phyloP scores from a whole-genome alignment of 495 filamentous ascomycete species.

The Cercophora newfieldiana region DNA sequence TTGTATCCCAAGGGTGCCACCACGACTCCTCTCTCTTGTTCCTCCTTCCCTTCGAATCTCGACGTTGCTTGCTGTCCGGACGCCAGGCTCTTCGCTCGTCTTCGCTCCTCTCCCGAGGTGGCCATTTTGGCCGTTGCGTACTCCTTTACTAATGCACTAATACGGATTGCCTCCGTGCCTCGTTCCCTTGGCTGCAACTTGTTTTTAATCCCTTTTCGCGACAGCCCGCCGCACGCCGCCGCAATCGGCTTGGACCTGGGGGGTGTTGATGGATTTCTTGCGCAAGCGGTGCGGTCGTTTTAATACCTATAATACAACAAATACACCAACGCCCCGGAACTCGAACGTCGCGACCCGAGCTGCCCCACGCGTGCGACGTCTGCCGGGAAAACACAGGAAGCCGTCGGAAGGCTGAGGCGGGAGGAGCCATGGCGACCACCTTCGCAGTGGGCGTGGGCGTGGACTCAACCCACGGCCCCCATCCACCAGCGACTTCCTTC shows the following conservation, averaged over 20 bases:
- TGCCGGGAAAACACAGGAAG: constrained; percentile 11
- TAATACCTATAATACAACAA: background rate
- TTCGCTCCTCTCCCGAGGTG: constrained; percentile 13
- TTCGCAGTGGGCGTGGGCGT: constrained; percentile 18
- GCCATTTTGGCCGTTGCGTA: constrained; percentile 10
- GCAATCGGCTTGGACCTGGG: background rate
- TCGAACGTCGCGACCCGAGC: constrained; percentile 10
- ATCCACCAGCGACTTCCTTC: constrained; percentile 17
- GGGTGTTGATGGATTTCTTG: background rate
- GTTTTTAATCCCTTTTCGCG: constrained; percentile 7
- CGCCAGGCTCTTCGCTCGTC: constrained; percentile 5
- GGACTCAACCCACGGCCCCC: constrained; percentile 23
- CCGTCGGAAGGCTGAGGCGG: background rate
- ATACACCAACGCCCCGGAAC: constrained; percentile 11
- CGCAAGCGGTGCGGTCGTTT: background rate
- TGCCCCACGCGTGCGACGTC: constrained; percentile 9
- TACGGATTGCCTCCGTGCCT: constrained; percentile 1
- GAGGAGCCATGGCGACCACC: constrained; percentile 21
- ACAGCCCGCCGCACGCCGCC: background rate
- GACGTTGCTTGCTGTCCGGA: background rate
- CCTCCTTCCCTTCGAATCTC: constrained; percentile 1
- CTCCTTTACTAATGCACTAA: constrained; percentile 14
- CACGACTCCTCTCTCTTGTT: background rate
- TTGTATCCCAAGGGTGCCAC: constrained; percentile 12
- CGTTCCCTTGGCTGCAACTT: background rate